Conservation (phyloP, 164 flowering plant genomes). For the grape (Vitis vinifera) region DNA sequence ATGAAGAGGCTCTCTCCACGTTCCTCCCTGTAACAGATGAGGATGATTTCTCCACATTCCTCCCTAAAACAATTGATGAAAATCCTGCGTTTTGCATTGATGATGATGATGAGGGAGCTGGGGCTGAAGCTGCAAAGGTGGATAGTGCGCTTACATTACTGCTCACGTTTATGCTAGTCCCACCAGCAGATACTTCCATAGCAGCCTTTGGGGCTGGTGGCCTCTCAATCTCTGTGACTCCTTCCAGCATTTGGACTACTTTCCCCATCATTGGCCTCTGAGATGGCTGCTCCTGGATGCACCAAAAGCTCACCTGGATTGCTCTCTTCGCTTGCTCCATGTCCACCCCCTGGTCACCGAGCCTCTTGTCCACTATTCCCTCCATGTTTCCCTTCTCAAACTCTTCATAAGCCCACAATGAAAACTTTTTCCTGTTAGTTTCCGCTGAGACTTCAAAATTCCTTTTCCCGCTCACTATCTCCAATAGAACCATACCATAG, state of each 20-base stretch:
- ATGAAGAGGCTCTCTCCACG: conserved; percentile 24
- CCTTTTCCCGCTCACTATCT: conserved; percentile 75
- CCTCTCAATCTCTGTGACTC: conserved; percentile 44
- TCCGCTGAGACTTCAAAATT: conserved; percentile 69
- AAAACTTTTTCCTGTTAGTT: conserved; percentile 58
- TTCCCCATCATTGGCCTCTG: conserved; percentile 75
- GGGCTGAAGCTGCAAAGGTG: conserved; percentile 33
- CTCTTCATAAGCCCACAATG: conserved; percentile 80
- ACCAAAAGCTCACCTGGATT: conserved; percentile 71
- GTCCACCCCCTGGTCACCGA: conserved; percentile 30
- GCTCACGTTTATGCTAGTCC: conserved; percentile 30
- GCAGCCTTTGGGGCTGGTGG: conserved; percentile 57
- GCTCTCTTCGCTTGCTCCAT: conserved; percentile 61
- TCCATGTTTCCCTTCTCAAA: conserved; percentile 61
- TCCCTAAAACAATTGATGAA: conserved; percentile 22
- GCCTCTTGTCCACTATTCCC: conserved; percentile 49
- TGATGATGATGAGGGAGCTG: conserved; percentile 36
- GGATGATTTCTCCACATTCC: conserved; percentile 14
- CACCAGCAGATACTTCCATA: conserved; percentile 36
- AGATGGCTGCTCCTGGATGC: conserved; percentile 76
- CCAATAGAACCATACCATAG: conserved; percentile 82
- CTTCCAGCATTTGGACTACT: conserved; percentile 80
- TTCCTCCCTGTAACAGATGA: conserved; percentile 20
- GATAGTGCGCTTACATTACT: conserved; percentile 35
- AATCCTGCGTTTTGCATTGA: conserved; percentile 26